Evolutionary conservation across 2,329 filamentous ascomycete genomes (phyloP), one percentile per base, ranked within the genome.

Genomic region (Colletotrichum gloeosporioides): DNA sequence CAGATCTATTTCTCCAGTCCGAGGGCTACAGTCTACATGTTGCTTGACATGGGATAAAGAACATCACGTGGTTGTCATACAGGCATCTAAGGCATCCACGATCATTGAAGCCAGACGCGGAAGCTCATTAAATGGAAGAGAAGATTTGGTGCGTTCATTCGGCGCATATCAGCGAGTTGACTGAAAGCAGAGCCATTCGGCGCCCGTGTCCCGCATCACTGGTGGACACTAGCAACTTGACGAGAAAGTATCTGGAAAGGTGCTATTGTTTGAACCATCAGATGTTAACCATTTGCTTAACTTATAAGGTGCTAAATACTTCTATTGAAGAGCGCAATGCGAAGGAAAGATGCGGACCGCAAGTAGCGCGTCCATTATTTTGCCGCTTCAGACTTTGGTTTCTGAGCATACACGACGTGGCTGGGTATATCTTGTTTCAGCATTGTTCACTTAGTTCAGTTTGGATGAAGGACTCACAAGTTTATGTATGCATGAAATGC

Each of bases 401-500:
- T 66, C 22, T 49, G 34, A 4, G 36, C 36, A 22, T 66, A 66
- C 6, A 49, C 63, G 6, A 66, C 25, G 4, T 66, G 25, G 44
- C 77, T 78, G 6, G 4, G 2, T 7, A 3, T 0, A 13, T 4
- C 27, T 49, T n/a, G 4, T 34, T 7, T 64, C 34, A 39, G 29
- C 2, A n/a, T 8, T 13, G 3, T 4, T n/a, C 29, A 31, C 18
- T 10, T 1, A 8, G 2, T 31, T 2, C 18, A n/a, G 10, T 9
- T 2, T 57, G 13, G 31, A 13, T 18, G 8, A 31, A 36, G 22
- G 9, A 78, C 77, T 79, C 34, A 79, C 73, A 80, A 77, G 32
- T 80, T 77, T 31, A 78, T 79, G 49, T 79, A 78, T 13, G 79
- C 71, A 71, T 84, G 82, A 15, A 80, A 77, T 5, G 68, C 78